Evolutionary conservation across 169 alveolate genomes (phyloP), one percentile per base, ranked within the genome.

Genomic region (Fabrea salina): DNA sequence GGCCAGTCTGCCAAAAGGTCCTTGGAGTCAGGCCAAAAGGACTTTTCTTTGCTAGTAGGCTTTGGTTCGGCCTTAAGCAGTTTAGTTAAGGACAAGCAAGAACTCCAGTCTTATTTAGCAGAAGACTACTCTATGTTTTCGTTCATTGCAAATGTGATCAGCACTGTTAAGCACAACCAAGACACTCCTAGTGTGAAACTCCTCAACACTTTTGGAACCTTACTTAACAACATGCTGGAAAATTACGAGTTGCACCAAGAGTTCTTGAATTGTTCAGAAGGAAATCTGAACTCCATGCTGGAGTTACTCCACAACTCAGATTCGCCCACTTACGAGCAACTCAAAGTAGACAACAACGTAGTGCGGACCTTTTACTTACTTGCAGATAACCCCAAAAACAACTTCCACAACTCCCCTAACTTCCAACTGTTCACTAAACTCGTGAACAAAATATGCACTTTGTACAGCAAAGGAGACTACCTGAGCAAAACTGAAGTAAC

Each of bases 401-500:
- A 37, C 0, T 61, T 61, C 25, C 25, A 27, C 13, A 30, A 4
- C 16, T 16, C n/a, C 54, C 41, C 74, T 1, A 27, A 30, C 16
- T 19, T 68, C 32, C 27, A 40, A 11, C 39, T 25, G 67, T 68
- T 41, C 27, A 43, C 78, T 11, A 35, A n/a, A 8, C 44, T 68
- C 27, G 35, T 43, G 7, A 37, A 32, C n/a, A 39, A 68, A 43
- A 11, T 68, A 11, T n/a, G 19, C 16, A n/a, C 40, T 7, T 1
- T 68, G 67, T 68, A 68, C 44, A 43, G 30, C 22, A 47, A 68
- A 43, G 25, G 61, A 1, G 32, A 40, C n/a, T 68, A 68, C 32
- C 27, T 68, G 35, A 68, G 32, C 39, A 68, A 40, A 22, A 68
- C 61, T 68, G 78, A 68, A 39, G 78, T 68, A 3, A 43, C 40